Conservation (phyloP, 169 alveolate species). For the Eimeria praecox region DNA sequence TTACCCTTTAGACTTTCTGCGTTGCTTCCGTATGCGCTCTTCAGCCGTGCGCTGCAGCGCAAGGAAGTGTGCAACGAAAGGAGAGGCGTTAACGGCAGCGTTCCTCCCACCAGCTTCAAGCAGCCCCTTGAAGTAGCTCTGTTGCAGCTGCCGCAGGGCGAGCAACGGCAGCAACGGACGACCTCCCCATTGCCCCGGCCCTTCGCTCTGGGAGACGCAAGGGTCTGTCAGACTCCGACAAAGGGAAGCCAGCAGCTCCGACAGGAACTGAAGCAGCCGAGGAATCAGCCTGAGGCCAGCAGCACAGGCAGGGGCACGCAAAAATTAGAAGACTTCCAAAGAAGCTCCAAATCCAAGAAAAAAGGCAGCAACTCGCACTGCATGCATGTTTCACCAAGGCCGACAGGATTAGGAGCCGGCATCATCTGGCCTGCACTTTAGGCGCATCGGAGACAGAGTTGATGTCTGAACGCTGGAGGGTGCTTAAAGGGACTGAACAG, state of each 20-base stretch:
- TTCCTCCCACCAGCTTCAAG: not conserved
- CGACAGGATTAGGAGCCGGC: no score
- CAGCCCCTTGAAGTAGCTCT: not conserved
- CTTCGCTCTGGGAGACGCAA: conserved; percentile 53
- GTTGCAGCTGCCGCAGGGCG: conserved; percentile 77
- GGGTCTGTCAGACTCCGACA: conserved; percentile 51
- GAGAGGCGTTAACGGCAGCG: not conserved
- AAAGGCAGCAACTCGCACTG: not conserved
- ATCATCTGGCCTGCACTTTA: not conserved
- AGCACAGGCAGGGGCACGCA: not conserved
- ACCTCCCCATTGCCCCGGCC: conserved; percentile 67
- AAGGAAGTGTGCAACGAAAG: conserved; percentile 27
- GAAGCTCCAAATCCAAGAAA: not conserved
- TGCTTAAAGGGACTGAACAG: no score
- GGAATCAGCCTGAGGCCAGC: conserved; percentile 65
- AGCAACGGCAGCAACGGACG: conserved; percentile 71
- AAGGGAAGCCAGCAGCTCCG: conserved; percentile 32
- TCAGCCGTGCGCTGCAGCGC: conserved; percentile 55
- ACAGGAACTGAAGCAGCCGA: conserved; percentile 65
- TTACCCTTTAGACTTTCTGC: conserved; percentile 43
- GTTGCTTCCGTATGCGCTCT: conserved; percentile 34
- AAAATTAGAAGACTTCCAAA: no score
- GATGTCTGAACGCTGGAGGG: not conserved
- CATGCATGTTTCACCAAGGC: no score
- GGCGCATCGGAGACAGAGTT: not conserved